Conservation (phyloP, 257 asterid genomes). For the Solanum infundibuliforme region DNA sequence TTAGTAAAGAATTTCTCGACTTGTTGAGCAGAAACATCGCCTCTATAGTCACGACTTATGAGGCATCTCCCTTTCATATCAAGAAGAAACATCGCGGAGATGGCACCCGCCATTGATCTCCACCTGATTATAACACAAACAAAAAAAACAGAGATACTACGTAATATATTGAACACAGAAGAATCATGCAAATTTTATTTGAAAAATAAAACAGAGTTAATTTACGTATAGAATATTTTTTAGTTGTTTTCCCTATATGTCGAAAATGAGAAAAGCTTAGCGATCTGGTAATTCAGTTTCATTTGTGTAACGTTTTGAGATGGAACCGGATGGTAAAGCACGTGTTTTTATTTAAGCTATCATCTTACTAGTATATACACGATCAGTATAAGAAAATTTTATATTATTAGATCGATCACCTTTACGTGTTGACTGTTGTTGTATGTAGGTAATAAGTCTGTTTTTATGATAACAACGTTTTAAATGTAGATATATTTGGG, state of each 20-base stretch:
- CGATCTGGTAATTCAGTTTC: neutral
- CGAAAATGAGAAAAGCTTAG: neutral
- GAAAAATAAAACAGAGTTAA: neutral
- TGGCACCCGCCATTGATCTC: conserved; percentile 78
- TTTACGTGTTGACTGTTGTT: too few relatives aligned
- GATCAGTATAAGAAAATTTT: neutral
- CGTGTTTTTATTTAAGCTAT: neutral
- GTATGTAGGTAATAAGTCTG: neutral
- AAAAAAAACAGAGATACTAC: neutral
- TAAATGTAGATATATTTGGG: too few relatives aligned
- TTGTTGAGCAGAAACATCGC: conserved; percentile 77
- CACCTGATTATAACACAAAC: neutral
- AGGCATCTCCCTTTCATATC: conserved; percentile 89
- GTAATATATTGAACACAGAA: neutral
- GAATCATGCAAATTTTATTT: neutral
- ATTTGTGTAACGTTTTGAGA: neutral
- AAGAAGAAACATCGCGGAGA: conserved; percentile 96
- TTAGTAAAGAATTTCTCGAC: conserved; percentile 91
- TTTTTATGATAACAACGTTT: too few relatives aligned
- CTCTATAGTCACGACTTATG: conserved; percentile 97
- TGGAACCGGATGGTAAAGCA: neutral
- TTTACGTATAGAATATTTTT: neutral
- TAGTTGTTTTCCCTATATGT: neutral
- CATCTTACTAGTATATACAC: neutral
- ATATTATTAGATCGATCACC: neutral